Evolutionary conservation across 2,329 filamentous ascomycete genomes (phyloP), one percentile per base, ranked within the genome.

Genomic region (Lecanicillium sp.): DNA sequence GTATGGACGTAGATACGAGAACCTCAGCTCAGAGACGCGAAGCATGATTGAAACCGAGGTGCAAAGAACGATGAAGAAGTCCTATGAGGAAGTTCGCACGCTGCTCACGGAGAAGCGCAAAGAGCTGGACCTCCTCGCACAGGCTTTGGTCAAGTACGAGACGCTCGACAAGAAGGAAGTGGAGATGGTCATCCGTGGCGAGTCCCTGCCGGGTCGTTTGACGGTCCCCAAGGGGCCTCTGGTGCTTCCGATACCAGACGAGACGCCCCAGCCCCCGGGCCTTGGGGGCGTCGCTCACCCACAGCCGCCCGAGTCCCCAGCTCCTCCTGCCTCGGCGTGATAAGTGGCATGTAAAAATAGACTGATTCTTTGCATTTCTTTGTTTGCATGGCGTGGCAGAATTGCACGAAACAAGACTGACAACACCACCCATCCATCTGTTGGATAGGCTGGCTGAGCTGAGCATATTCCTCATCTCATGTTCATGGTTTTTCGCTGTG

Each of bases 141-240:
- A 89, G 54, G 92, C 89, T 5, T 72, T 98, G 9, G 79, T 98
- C 25, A 82, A 96, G 61, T 97, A 96, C 60, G 92, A 98, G 69
- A 96, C 88, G 0, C 66, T 98, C 37, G 84, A 84, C 59, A 85
- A 83, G 60, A 80, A 84, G 3, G 92, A 98, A 61, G 94, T 97
- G 46, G 80, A 89, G 60, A 87, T 84, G 67, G 86, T 97, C 5
- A 81, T 98, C 46, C 78, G 77, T 37, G 92, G 92, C 27, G 87
- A 96, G 64, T 82, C 84, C 55, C 68, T 98, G 28, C 71, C 80
- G 1, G 74, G 76, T 33, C 85, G 86, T 44, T 63, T 54, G 30
- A 52, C 56, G 11, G 49, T 90, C 13, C 87, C 87, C 0, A 63
- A 61, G 42, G 64, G 63, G 4, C 62, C 64, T 2, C 43, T 66